phyloP scores from a whole-genome alignment of 805 yeast species.

The Ogataea salicorniae region DNA sequence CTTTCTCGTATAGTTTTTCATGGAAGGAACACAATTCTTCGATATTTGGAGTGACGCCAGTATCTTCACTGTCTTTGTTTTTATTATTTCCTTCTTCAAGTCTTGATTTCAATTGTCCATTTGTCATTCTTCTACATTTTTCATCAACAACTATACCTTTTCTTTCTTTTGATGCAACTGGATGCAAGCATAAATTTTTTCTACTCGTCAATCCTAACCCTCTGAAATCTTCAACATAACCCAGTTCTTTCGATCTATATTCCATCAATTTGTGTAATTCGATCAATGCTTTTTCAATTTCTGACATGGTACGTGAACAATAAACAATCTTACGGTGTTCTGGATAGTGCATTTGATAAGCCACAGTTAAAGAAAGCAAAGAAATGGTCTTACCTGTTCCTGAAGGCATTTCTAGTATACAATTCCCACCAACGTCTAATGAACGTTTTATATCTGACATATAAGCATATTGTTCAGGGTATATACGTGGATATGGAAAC shows the following conservation, averaged over 20 bases:
- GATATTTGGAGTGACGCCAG: constrained; percentile 32
- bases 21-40: constrained; percentile 76
- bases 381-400: constrained; percentile 99
- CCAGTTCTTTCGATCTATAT: constrained; percentile 75
- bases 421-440: constrained; percentile 92
- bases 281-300: constrained; percentile 93
- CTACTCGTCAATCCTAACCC: constrained; percentile 93
- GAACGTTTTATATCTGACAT: constrained; percentile 95
- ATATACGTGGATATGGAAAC: constrained; percentile 94
- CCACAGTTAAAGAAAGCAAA: constrained; percentile 82
- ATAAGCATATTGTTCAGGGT: constrained; percentile 97
- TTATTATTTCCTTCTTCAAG: constrained; percentile 49
- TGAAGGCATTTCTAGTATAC: constrained; percentile 98
- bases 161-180: constrained; percentile 78
- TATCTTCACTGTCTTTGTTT: no score
- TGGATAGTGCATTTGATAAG: constrained; percentile 90
- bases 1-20: constrained; percentile 80
- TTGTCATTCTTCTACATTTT: constrained; percentile 89
- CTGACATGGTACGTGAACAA: constrained; percentile 99
- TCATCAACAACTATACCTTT: constrained; percentile 95
- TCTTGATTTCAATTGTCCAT: constrained; percentile 74
- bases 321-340: constrained; percentile 92
- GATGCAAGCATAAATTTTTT: constrained; percentile 90
- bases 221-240: constrained; percentile 83
- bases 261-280: constrained; percentile 88